Percentiles rank a stretch among this genome's conserved stretches.
phyloP scores from a whole-genome alignment of 2,329 filamentous ascomycete genomes.

The Talaromyces rugulosus region DNA sequence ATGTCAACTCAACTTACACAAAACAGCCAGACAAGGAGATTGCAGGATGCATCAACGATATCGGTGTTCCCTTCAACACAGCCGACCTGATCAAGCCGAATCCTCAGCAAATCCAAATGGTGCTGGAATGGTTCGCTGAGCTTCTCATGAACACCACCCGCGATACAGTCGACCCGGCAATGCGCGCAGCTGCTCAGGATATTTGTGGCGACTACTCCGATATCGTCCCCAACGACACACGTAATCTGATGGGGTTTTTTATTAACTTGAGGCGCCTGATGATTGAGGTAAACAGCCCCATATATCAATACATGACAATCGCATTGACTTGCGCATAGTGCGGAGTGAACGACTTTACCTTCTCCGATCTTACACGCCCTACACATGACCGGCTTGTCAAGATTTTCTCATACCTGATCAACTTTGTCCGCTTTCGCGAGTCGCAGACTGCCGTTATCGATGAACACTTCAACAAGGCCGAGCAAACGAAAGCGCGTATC shows the following conservation, averaged over 20 bases:
- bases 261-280: conserved; percentile 75
- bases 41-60: conserved; percentile 93
- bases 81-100: conserved; percentile 92
- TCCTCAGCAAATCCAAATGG: conserved; percentile 89
- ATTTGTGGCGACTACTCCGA: conserved; percentile 80
- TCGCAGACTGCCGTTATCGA: conserved; percentile 86
- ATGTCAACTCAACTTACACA: conserved; percentile 7
- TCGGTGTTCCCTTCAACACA: conserved; percentile 82
- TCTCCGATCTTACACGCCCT: conserved; percentile 85
- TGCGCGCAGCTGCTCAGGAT: conserved; percentile 87
- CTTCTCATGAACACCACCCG: conserved; percentile 89
- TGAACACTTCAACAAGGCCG: conserved; percentile 86
- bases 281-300: conserved; percentile 49
- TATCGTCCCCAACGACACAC: conserved; percentile 77
- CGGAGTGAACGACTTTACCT: conserved; percentile 88
- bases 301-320: neutral
- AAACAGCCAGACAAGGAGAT: conserved; percentile 69
- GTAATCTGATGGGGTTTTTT: conserved; percentile 95
- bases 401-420: conserved; percentile 97
- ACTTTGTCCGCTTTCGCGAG: conserved; percentile 96
- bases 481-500: conserved; percentile 80
- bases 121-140: conserved; percentile 97
- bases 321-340: conserved; percentile 50
- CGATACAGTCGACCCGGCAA: conserved; percentile 88
- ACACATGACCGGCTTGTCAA: conserved; percentile 86